Conservation (phyloP, 2,329 filamentous ascomycete genomes). For the Ophiostoma himal-ulmi region DNA sequence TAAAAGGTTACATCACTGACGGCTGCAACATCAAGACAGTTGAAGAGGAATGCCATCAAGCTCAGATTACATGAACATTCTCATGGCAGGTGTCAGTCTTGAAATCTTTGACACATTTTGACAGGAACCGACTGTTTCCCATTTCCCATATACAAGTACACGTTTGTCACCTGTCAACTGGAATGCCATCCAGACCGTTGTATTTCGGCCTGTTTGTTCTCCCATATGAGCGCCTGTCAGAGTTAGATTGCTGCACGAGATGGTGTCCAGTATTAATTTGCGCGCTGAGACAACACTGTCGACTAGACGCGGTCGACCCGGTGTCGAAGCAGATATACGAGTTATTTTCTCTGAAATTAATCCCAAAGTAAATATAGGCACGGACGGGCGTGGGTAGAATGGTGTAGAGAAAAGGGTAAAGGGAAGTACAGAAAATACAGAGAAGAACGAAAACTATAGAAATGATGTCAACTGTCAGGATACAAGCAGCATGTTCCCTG, state of each 20-base stretch:
- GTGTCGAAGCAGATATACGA: background rate
- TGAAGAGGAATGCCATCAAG: background rate
- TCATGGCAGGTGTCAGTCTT: background rate
- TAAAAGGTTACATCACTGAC: conserved; percentile 7
- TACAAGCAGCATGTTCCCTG: background rate
- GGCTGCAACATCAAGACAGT: background rate
- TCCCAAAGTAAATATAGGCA: too few species aligned
- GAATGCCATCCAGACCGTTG: background rate
- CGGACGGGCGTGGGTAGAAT: too few species aligned
- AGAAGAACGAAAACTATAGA: background rate
- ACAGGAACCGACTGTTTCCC: too few species aligned
- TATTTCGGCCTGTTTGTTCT: background rate
- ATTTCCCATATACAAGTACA: background rate
- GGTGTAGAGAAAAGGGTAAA: background rate
- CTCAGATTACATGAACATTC: background rate
- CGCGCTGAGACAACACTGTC: background rate
- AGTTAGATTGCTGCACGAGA: background rate
- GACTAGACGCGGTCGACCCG: background rate
- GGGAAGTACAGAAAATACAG: background rate
- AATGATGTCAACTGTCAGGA: background rate
- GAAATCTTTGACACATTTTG: background rate
- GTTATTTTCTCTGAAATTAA: background rate
- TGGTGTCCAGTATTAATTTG: conserved; percentile 11
- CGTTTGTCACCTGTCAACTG: background rate
- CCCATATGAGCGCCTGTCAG: background rate